Percentiles rank a stretch among this genome's conserved stretches.
phyloP scores from a whole-genome alignment of 169 alveolate genomes.

The Cytauxzoon felis region DNA sequence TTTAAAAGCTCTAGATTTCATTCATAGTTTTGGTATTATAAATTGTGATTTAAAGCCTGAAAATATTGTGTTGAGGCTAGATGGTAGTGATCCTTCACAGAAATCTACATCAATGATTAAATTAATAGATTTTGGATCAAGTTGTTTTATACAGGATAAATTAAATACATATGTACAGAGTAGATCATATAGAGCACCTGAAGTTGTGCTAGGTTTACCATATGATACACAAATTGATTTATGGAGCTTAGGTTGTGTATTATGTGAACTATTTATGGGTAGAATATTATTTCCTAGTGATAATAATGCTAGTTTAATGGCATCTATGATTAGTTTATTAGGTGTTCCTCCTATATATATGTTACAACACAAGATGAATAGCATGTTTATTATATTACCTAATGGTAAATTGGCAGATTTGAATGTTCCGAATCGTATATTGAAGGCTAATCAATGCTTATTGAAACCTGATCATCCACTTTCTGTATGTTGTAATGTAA shows the following conservation, averaged over 20 bases:
- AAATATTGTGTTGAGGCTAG: constrained; percentile 30
- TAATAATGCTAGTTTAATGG: constrained; percentile 75
- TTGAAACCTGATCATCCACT: constrained; percentile 30
- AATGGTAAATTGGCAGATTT: constrained; percentile 58
- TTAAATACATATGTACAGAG: constrained; percentile 92
- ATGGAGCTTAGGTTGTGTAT: constrained; percentile 97
- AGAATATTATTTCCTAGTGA: constrained; percentile 83
- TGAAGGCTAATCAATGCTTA: constrained; percentile 22
- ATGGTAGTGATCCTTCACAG: too few species aligned
- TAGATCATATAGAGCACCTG: constrained; percentile 97
- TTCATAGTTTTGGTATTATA: constrained; percentile 53
- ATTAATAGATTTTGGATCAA: constrained; percentile 95
- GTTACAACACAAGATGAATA: constrained; percentile 67
- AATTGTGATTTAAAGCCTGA: constrained; percentile 65
- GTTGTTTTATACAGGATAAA: constrained; percentile 90
- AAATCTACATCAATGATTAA: constrained; percentile 68
- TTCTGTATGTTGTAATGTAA: constrained; percentile 49
- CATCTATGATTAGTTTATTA: constrained; percentile 74
- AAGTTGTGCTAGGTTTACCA: constrained; percentile 94
- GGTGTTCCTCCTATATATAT: constrained; percentile 78
- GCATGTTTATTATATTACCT: constrained; percentile 54
- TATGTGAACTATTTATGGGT: constrained; percentile 91
- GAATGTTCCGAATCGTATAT: constrained; percentile 17
- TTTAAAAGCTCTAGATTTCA: constrained; percentile 26
- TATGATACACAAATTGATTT: constrained; percentile 96